Conservation (phyloP, 225 moss, liverwort and hornwort species). For the Thuidium tamariscinum region DNA sequence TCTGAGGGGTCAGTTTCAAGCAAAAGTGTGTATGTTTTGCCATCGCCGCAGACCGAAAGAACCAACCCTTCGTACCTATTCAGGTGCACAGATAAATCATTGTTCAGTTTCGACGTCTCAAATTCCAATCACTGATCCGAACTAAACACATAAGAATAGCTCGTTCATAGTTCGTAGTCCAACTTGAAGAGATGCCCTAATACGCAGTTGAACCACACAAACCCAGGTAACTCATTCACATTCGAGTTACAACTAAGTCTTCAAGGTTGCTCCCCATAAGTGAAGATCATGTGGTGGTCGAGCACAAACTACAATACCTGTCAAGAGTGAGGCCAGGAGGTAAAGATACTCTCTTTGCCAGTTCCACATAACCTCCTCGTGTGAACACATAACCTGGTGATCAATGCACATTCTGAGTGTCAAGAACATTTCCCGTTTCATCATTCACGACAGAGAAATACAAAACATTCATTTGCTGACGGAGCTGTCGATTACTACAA, state of each 20-base stretch:
- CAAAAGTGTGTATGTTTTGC: conserved; percentile 64
- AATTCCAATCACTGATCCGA: not conserved
- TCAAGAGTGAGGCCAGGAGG: conserved; percentile 88
- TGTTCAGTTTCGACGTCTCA: not conserved
- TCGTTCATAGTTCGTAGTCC: not conserved
- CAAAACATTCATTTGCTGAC: not conserved
- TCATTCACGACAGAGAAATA: not conserved
- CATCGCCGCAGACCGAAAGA: conserved; percentile 84
- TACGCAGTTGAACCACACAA: not conserved
- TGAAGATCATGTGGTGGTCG: not conserved
- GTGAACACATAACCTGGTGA: conserved; percentile 80
- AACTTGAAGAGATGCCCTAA: not conserved
- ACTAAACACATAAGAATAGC: not conserved
- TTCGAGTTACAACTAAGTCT: not conserved
- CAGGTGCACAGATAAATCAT: not conserved
- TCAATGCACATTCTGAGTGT: not conserved
- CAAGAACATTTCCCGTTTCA: not conserved
- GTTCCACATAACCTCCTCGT: conserved; percentile 84
- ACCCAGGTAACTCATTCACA: not conserved
- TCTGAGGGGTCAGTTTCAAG: conserved; percentile 62
- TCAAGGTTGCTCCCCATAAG: not conserved
- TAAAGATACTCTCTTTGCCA: conserved; percentile 52
- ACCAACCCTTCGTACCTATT: conserved; percentile 79
- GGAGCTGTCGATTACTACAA: not conserved
- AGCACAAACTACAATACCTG: conserved; percentile 31